These are phyloP conservation scores for Fusarium compactum DNA, from an alignment of 2,329 filamentous ascomycete genomes.

Conservation along the genomic window DNA sequence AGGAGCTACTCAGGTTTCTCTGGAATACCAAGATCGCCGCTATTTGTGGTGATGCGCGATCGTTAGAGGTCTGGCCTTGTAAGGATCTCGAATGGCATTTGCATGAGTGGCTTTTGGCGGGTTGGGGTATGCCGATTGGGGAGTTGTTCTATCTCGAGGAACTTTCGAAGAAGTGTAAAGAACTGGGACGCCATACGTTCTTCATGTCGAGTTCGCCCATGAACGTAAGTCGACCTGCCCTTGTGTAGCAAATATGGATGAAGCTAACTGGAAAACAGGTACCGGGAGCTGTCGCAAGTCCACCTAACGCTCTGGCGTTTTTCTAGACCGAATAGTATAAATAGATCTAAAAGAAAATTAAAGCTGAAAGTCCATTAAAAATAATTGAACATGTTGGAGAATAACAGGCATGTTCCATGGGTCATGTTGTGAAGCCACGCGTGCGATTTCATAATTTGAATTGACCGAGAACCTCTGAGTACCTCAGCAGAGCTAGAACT, in stretches of 20 bases:
- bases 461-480: not conserved
- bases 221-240: slow-evolving; percentile 46
- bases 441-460: not conserved
- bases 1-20: slow-evolving; percentile 54
- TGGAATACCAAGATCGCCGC: slow-evolving; percentile 58
- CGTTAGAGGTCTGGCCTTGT: slow-evolving; percentile 56
- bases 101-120: slow-evolving; percentile 60
- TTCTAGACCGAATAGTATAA: not conserved
- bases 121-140: slow-evolving; percentile 60
- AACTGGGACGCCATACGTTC: slow-evolving; percentile 60
- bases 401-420: no score
- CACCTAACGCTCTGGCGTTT: slow-evolving; percentile 30
- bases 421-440: no score
- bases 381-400: no score
- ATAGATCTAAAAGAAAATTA: not conserved
- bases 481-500: not conserved
- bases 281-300: slow-evolving; percentile 31
- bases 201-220: slow-evolving; percentile 61
- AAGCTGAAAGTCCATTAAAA: no score
- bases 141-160: slow-evolving; percentile 52
- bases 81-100: slow-evolving; percentile 40
- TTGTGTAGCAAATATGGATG: not conserved
- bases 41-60: slow-evolving; percentile 55
- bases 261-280: not conserved
- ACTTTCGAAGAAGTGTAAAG: slow-evolving; percentile 61